Percentiles rank a stretch among this genome's conserved stretches.
Conservation (phyloP, 805 yeast genomes). For the Yarrowia keelungensis region DNA sequence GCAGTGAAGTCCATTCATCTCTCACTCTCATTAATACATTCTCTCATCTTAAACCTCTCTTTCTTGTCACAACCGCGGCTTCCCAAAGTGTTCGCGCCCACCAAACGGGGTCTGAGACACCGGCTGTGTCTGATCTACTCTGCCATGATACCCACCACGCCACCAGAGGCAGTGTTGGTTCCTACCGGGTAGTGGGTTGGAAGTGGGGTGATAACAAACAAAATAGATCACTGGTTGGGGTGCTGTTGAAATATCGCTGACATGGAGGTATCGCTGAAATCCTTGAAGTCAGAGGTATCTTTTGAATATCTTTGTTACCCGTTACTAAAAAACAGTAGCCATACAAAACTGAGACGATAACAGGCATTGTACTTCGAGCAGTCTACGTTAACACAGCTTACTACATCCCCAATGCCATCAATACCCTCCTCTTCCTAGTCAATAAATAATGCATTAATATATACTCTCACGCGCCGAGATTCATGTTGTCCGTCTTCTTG, state of each 20-base stretch:
- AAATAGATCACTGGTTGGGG: not conserved
- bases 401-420: too few relatives aligned
- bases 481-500: constrained; percentile 26
- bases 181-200: not conserved
- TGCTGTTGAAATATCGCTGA: not conserved
- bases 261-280: not conserved
- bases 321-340: too few relatives aligned
- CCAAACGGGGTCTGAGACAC: not conserved
- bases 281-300: not conserved
- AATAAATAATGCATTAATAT: not conserved
- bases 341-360: too few relatives aligned
- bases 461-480: constrained; percentile 11
- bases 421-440: not conserved
- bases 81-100: constrained; percentile 5
- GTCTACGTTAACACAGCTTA: too few relatives aligned
- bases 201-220: not conserved
- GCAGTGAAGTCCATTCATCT: too few relatives aligned
- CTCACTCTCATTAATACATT: not conserved
- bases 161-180: constrained; percentile 1
- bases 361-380: too few relatives aligned
- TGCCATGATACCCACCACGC: constrained; percentile 14
- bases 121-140: not conserved
- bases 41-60: not conserved
- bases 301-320: too few relatives aligned
- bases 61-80: not conserved